A percentile compares a stretch with the other conserved stretches of the same genome.
These are phyloP conservation scores for Geotrichum macrosporum DNA, from an alignment of 1,139 yeast species.

Conservation along the genomic window DNA sequence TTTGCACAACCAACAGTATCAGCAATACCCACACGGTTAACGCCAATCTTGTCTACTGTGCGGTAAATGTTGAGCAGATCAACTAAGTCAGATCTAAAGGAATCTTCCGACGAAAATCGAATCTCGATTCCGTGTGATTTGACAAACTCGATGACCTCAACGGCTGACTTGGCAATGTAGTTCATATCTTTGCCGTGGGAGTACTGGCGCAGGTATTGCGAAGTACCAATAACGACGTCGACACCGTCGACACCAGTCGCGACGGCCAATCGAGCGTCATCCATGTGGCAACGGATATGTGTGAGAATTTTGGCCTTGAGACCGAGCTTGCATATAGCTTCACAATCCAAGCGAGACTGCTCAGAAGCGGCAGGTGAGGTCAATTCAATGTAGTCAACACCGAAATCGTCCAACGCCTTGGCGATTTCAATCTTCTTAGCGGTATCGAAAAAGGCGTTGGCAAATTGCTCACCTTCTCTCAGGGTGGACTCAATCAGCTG, in stretches of 20 bases:
- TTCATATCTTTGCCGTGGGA: constrained; percentile 99
- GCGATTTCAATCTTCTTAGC: constrained; percentile 97
- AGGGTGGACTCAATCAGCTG: constrained; percentile 92
- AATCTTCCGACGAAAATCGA: constrained; percentile 94
- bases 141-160: constrained; percentile 96
- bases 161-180: constrained; percentile 92
- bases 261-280: constrained; percentile 94
- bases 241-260: constrained; percentile 99
- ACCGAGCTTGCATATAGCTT: constrained; percentile 96
- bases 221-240: constrained; percentile 96
- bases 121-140: constrained; percentile 96
- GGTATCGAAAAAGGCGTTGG: constrained; percentile 91
- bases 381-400: constrained; percentile 95
- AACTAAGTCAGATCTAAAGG: constrained; percentile 94
- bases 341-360: constrained; percentile 89
- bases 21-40: constrained; percentile 97
- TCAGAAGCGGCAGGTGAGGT: constrained; percentile 98
- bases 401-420: constrained; percentile 94
- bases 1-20: constrained; percentile 99
- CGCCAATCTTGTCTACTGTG: constrained; percentile 96
- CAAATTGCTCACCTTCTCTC: constrained; percentile 98
- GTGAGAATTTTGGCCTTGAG: constrained; percentile 88
- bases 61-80: constrained; percentile 92
- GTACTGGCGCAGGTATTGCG: constrained; percentile 88
- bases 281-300: constrained; percentile 98